Conservation (phyloP, 2,329 filamentous ascomycete genomes). For the Stagonosporopsis cucurbitacearum region DNA sequence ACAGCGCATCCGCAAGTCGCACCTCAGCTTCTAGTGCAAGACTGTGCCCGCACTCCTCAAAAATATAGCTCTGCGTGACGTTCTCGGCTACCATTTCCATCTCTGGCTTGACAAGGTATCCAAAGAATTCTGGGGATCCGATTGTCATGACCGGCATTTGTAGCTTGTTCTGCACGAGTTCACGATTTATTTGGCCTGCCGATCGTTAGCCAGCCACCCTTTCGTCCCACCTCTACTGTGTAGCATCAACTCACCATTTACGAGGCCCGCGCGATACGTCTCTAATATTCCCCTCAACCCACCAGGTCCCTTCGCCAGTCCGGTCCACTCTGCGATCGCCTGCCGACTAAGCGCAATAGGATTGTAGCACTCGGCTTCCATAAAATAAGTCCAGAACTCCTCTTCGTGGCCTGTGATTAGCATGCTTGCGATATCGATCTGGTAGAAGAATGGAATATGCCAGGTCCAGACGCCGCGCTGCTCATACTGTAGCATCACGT, state of each 20-base stretch:
- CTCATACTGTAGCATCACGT: conserved; percentile 30
- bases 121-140: conserved; percentile 47
- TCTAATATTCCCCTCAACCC: conserved; percentile 45
- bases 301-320: conserved; percentile 39
- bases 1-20: conserved; percentile 11
- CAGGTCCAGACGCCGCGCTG: conserved; percentile 47
- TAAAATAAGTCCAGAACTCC: conserved; percentile 48
- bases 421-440: conserved; percentile 47
- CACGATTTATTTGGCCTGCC: conserved; percentile 32
- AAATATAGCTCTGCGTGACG: conserved; percentile 40
- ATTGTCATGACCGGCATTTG: conserved; percentile 44
- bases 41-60: conserved; percentile 46
- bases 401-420: conserved; percentile 44
- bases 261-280: conserved; percentile 44
- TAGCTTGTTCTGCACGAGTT: conserved; percentile 37
- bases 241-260: conserved; percentile 28
- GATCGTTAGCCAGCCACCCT: neutral
- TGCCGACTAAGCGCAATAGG: conserved; percentile 40
- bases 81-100: conserved; percentile 39
- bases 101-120: conserved; percentile 39
- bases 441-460: conserved; percentile 41
- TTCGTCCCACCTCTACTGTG: neutral
- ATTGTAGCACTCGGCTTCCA: conserved; percentile 48
- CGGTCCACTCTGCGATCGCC: conserved; percentile 39
- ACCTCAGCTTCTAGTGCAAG: conserved; percentile 35